Conservation (phyloP, 139 green algal genomes). For the Pleodorina starrii region DNA sequence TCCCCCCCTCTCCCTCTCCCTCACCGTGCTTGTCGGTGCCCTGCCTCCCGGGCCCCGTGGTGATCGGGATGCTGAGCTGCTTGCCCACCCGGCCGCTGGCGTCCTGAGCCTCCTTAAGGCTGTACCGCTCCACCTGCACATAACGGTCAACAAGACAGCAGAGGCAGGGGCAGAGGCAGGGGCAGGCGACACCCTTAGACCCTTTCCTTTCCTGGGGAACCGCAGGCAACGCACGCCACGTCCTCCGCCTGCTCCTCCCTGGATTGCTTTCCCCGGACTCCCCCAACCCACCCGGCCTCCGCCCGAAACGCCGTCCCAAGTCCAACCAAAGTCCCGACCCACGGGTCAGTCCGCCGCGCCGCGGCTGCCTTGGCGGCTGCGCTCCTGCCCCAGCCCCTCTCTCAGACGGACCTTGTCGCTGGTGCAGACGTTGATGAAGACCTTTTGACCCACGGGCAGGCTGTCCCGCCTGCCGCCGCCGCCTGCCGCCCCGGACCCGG, state of each 20-base stretch:
- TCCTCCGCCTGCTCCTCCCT: too few species aligned
- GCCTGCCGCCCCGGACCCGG: not conserved
- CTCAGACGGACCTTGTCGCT: constrained; percentile 80
- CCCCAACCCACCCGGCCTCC: too few species aligned
- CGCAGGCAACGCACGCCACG: too few species aligned
- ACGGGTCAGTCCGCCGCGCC: too few species aligned
- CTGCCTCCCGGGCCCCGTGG: constrained; percentile 44
- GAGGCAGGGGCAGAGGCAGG: not conserved
- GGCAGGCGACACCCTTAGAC: too few species aligned
- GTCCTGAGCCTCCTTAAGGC: constrained; percentile 36
- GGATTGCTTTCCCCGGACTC: too few species aligned
- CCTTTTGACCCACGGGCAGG: constrained; percentile 43
- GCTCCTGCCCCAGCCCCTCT: too few species aligned
- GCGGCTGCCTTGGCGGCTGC: too few species aligned
- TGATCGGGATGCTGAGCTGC: constrained; percentile 55
- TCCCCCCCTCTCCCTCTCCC: too few species aligned
- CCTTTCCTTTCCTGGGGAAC: too few species aligned
- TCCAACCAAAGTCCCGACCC: too few species aligned
- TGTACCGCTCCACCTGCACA: constrained; percentile 38
- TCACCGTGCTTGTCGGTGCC: constrained; percentile 66
- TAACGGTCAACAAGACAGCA: not conserved
- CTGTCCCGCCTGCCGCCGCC: not conserved
- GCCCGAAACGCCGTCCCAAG: too few species aligned
- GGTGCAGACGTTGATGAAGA: constrained; percentile 82
- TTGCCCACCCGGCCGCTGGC: constrained; percentile 1